These are phyloP conservation scores for Remersonia thermophila DNA, from an alignment of 2,329 filamentous ascomycete genomes.

Conservation along the genomic window DNA sequence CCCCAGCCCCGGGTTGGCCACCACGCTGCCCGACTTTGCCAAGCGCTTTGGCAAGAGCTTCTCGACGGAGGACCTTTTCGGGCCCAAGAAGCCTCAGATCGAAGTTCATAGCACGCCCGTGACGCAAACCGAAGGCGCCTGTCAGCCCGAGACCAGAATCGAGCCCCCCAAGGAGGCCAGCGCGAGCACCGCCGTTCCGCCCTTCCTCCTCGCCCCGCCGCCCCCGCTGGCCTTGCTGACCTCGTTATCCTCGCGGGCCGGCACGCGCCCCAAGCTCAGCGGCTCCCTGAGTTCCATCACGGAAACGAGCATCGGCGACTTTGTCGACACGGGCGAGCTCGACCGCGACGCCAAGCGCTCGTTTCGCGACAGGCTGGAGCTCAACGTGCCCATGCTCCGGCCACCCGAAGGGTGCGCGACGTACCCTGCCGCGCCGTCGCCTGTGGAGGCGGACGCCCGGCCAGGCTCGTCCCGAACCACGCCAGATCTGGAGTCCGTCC, in stretches of 20 bases:
- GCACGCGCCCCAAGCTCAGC: constrained; percentile 4
- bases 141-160: too few relatives aligned
- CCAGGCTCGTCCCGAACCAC: too few relatives aligned
- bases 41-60: constrained; percentile 9
- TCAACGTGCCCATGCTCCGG: constrained; percentile 20
- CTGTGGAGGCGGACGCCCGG: too few relatives aligned
- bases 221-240: too few relatives aligned
- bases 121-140: constrained; percentile 1
- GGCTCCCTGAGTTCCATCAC: constrained; percentile 16
- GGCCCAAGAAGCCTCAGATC: constrained; percentile 5
- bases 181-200: too few relatives aligned
- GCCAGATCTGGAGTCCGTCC: too few relatives aligned
- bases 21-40: constrained; percentile 7
- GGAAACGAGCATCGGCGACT: constrained; percentile 17
- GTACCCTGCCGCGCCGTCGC: constrained; percentile 8
- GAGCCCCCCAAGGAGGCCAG: too few relatives aligned
- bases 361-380: constrained; percentile 20
- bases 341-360: constrained; percentile 14
- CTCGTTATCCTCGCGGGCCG: neutral
- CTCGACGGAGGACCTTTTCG: constrained; percentile 8
- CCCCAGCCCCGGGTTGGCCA: neutral
- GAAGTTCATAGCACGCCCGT: constrained; percentile 4
- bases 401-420: constrained; percentile 15
- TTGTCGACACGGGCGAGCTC: constrained; percentile 9
- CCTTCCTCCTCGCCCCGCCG: constrained; percentile 1